phyloP scores from a whole-genome alignment of 495 filamentous ascomycete genomes.

The Pyronema omphalodes region DNA sequence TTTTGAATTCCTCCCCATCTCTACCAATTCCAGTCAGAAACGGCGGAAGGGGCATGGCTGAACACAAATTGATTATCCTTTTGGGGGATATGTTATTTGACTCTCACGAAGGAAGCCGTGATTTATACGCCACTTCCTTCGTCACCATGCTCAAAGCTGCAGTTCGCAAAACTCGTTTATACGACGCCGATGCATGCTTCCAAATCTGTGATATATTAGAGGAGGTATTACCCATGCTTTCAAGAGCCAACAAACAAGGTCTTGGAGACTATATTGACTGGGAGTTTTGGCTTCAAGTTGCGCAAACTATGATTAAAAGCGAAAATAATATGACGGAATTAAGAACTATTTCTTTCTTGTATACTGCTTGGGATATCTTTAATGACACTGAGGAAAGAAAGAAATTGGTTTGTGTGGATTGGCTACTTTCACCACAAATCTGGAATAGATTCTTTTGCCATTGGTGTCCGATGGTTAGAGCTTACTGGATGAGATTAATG shows the following conservation, averaged over 20 bases:
- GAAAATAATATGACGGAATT: constrained; percentile 92
- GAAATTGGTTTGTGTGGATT: constrained; percentile 51
- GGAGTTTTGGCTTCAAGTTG: constrained; percentile 78
- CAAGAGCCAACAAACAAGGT: constrained; percentile 12
- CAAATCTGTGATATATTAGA: constrained; percentile 85
- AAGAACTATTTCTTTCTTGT: constrained; percentile 72
- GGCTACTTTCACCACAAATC: constrained; percentile 57
- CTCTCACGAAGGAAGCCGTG: constrained; percentile 33
- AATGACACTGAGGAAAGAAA: constrained; percentile 48
- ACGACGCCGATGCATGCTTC: constrained; percentile 78
- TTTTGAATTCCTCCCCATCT: constrained; percentile 42
- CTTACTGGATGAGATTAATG: constrained; percentile 83
- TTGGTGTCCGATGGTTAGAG: constrained; percentile 96
- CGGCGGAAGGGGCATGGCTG: constrained; percentile 64
- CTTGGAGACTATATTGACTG: constrained; percentile 41
- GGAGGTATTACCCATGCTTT: constrained; percentile 35
- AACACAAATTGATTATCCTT: constrained; percentile 76
- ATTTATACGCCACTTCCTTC: constrained; percentile 66
- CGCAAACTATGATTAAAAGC: constrained; percentile 63
- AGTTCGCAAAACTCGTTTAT: constrained; percentile 59
- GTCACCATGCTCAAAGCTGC: constrained; percentile 51
- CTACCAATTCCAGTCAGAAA: constrained; percentile 46
- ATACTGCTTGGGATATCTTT: constrained; percentile 60
- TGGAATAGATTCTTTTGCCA: constrained; percentile 83
- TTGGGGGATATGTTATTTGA: constrained; percentile 71